phyloP scores from a whole-genome alignment of 164 flowering plant species.

The Euptelea pleiosperma region DNA sequence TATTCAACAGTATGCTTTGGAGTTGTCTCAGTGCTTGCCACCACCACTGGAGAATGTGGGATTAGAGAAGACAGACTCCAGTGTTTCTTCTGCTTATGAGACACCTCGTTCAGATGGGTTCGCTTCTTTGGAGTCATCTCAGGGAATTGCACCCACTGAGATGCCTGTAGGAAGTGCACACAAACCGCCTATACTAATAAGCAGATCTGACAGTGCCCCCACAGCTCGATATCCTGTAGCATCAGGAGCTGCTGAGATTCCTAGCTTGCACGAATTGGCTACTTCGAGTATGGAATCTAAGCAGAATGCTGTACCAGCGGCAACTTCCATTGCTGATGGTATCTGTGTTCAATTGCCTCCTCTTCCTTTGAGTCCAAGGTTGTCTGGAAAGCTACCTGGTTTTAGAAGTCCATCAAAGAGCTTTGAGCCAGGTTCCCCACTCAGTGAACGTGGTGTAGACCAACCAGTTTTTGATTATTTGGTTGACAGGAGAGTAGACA shows the following conservation, averaged over 20 bases:
- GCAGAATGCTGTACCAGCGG: slow-evolving; percentile 25
- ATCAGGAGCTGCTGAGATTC: slow-evolving; percentile 35
- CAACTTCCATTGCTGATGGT: slow-evolving; percentile 35
- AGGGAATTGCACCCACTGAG: slow-evolving; percentile 33
- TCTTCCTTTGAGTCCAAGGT: slow-evolving; percentile 63
- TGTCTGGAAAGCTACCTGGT: slow-evolving; percentile 56
- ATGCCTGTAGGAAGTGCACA: slow-evolving; percentile 27
- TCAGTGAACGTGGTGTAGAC: slow-evolving; percentile 40
- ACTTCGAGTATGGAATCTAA: slow-evolving; percentile 35
- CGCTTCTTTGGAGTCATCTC: slow-evolving; percentile 32
- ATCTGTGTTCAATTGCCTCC: slow-evolving; percentile 43
- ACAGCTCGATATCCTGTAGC: slow-evolving; percentile 25
- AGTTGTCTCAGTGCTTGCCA: slow-evolving; percentile 76
- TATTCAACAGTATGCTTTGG: slow-evolving; percentile 94
- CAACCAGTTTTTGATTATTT: slow-evolving; percentile 50
- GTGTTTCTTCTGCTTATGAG: slow-evolving; percentile 35
- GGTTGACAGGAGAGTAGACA: slow-evolving; percentile 55
- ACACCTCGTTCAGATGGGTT: slow-evolving; percentile 38
- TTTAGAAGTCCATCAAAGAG: slow-evolving; percentile 39
- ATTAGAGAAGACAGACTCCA: slow-evolving; percentile 52
- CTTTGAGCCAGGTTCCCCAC: slow-evolving; percentile 41
- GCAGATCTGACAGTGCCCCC: slow-evolving; percentile 34
- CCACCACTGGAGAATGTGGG: slow-evolving; percentile 55
- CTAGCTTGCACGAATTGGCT: slow-evolving; percentile 29
- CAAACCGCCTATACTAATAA: slow-evolving; percentile 25